Evolutionary conservation across 1,284 basidiomycete genomes (phyloP), one percentile per base, ranked within the genome.

Genomic region (Leccinum cinnamomeum): DNA sequence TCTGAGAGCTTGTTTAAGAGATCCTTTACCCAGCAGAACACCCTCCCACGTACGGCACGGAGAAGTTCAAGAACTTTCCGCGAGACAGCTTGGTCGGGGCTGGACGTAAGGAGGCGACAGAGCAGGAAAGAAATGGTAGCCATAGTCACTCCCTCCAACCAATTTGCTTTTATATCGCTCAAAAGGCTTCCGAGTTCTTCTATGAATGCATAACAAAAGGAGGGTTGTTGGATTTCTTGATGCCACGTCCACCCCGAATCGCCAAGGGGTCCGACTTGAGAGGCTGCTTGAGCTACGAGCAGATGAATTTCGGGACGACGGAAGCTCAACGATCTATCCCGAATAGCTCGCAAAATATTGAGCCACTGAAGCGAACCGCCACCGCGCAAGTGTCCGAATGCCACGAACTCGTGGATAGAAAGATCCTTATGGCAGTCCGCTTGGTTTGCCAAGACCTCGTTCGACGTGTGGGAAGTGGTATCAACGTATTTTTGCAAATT

Each of bases 321-420:
- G 56, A 83, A 79, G 0, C 71, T 76, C 37, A 85, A 65, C 1
- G 64, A 64, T 35, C 74, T 71, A 12, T 75, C 72, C 10, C 71
- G 69, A 14, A 84, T 63, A 62, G 80, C 81, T 23, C 78, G 72
- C 6, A 76, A 67, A 14, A 84, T 78, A 61, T 84, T 85, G 48
- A 79, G 65, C 83, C 82, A 84, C 54, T 84, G 83, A 0, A 84
- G 64, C 1, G 66, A 67, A 5, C 70, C 63, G 2, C 83, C 82
- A 37, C 79, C 75, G 4, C 82, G 79, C 33, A 84, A 62, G 37
- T 71, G 70, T 0, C 78, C 77, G 61, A 81, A 84, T 0, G 79
- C 73, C 7, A 78, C 67, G 48, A 75, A 79, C 61, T 84, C 82
- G 37, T 84, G 81, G 3, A 80, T 65, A 6, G 64, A 72, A 3